A percentile compares a stretch with the other conserved stretches of the same genome.
phyloP scores from a whole-genome alignment of 345 rosid species.

The Lumnitzera littorea region DNA sequence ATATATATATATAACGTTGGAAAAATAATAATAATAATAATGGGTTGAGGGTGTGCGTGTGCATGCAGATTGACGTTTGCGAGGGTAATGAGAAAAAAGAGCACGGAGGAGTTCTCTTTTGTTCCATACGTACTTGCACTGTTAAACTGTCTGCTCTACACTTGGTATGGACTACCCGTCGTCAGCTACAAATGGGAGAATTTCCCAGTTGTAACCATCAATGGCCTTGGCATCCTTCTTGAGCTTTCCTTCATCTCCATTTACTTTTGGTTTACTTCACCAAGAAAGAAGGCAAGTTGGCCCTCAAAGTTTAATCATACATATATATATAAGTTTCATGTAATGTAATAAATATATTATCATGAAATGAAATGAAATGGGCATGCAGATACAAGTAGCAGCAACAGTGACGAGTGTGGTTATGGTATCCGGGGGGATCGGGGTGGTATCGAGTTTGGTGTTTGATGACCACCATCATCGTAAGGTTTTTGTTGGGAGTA shows the following conservation, averaged over 20 bases:
- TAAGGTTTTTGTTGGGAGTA: constrained; percentile 55
- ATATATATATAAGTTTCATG: not conserved
- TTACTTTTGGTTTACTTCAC: constrained; percentile 44
- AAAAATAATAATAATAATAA: no score
- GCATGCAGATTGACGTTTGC: constrained; percentile 57
- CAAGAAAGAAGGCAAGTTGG: constrained; percentile 49
- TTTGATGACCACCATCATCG: constrained; percentile 62
- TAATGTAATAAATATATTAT: no score
- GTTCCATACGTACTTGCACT: constrained; percentile 64
- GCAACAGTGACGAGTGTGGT: constrained; percentile 25
- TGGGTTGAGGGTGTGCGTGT: no score
- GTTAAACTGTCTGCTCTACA: constrained; percentile 60
- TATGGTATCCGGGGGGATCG: constrained; percentile 24
- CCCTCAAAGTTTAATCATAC: not conserved
- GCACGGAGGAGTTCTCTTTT: constrained; percentile 72
- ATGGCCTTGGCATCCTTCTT: constrained; percentile 64
- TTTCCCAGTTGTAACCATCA: constrained; percentile 61
- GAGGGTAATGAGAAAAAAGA: constrained; percentile 61
- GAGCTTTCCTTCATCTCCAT: constrained; percentile 58
- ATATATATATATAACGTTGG: no score
- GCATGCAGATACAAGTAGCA: constrained; percentile 49
- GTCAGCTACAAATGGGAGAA: constrained; percentile 85
- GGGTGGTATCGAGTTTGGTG: constrained; percentile 31
- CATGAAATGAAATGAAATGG: no score
- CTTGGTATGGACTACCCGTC: constrained; percentile 81